phyloP scores from a whole-genome alignment of 371 early-diverging fungal species.

The Lichtheimia corymbifera region DNA sequence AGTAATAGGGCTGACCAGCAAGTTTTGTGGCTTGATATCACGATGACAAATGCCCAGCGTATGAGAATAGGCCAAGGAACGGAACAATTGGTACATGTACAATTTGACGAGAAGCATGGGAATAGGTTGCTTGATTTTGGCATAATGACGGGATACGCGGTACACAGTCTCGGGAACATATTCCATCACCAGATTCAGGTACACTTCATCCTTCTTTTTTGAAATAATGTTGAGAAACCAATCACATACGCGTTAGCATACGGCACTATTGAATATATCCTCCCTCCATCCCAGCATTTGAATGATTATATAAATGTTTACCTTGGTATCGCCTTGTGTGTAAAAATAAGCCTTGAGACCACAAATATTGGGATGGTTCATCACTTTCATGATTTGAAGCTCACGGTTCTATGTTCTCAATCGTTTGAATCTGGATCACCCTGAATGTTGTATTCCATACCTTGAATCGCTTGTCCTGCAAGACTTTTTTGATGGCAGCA shows the following conservation, averaged over 20 bases:
- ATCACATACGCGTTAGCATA: constrained; percentile 8
- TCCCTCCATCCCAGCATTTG: background rate
- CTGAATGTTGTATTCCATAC: constrained; percentile 30
- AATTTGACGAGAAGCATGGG: constrained; percentile 89
- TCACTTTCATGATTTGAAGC: constrained; percentile 92
- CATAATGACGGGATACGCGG: constrained; percentile 82
- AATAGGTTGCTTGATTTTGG: constrained; percentile 86
- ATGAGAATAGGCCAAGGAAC: constrained; percentile 95
- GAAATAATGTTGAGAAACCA: constrained; percentile 14
- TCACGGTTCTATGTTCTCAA: constrained; percentile 80
- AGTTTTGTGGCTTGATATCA: constrained; percentile 99
- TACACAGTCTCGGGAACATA: constrained; percentile 95
- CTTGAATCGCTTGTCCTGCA: constrained; percentile 96
- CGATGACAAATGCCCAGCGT: constrained; percentile 93
- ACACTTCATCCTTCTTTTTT: constrained; percentile 84
- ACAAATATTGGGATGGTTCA: constrained; percentile 89
- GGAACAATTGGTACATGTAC: constrained; percentile 96
- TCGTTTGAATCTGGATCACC: background rate
- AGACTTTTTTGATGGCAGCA: constrained; percentile 92
- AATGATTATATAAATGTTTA: constrained; percentile 18
- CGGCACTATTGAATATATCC: too few relatives aligned
- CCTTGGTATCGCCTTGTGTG: constrained; percentile 76
- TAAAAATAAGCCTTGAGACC: constrained; percentile 88
- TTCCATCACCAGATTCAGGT: constrained; percentile 91
- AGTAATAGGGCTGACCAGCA: constrained; percentile 85